Conservation (phyloP, 805 yeast genomes). For the Candida awuae region DNA sequence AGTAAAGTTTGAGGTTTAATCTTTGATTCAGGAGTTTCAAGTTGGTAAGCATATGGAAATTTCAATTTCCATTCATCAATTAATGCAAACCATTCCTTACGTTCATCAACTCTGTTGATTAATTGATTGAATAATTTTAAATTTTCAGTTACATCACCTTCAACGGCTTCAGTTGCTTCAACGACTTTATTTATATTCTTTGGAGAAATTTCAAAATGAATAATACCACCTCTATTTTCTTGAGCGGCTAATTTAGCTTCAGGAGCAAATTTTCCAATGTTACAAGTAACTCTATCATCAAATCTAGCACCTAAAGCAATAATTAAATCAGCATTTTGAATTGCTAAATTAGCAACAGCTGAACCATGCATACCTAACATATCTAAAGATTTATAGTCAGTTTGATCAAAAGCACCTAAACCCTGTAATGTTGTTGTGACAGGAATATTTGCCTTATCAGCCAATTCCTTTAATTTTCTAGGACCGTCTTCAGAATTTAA, state of each 20-base stretch:
- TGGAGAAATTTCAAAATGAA: slow-evolving; percentile 93
- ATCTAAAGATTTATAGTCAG: slow-evolving; percentile 81
- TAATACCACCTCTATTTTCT: slow-evolving; percentile 88
- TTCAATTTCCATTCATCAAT: slow-evolving; percentile 76
- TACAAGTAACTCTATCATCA: slow-evolving; percentile 96
- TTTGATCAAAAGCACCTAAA: slow-evolving; percentile 90
- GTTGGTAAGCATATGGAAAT: slow-evolving; percentile 78
- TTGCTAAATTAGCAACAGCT: slow-evolving; percentile 89
- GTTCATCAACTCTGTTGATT: slow-evolving; percentile 51
- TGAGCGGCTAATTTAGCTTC: slow-evolving; percentile 82
- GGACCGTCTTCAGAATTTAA: slow-evolving; percentile 79
- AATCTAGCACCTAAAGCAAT: slow-evolving; percentile 95
- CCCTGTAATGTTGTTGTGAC: slow-evolving; percentile 95
- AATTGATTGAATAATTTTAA: slow-evolving; percentile 66
- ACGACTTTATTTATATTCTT: slow-evolving; percentile 97
- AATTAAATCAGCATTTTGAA: slow-evolving; percentile 89
- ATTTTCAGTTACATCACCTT: slow-evolving; percentile 88
- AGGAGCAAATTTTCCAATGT: slow-evolving; percentile 84
- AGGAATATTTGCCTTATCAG: slow-evolving; percentile 88
- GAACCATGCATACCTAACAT: slow-evolving; percentile 99
- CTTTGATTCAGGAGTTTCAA: slow-evolving; percentile 69
- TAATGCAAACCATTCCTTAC: slow-evolving; percentile 73
- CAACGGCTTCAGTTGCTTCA: slow-evolving; percentile 90
- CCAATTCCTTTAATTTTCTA: slow-evolving; percentile 63
- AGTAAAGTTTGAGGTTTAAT: slow-evolving; percentile 93